Percentiles rank a stretch among this genome's conserved stretches.
Evolutionary conservation across 768 basidiomycete species (phyloP).

Genomic region (Amyloporia xantha): DNA sequence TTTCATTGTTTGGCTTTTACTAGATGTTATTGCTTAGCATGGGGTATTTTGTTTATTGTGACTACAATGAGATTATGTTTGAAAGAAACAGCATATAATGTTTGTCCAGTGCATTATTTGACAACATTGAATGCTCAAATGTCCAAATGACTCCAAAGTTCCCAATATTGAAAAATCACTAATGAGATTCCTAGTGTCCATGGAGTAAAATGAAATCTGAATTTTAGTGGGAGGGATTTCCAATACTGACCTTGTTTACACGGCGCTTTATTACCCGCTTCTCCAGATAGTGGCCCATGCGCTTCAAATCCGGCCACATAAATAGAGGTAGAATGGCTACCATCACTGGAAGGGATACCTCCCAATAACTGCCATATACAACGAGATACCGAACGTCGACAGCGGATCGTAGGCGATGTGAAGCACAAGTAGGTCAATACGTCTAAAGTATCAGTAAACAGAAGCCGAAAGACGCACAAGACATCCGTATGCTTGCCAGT

Average conservation of each 20-base stretch:
- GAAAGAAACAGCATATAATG: too few species aligned
- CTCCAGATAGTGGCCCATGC: slow-evolving; percentile 3
- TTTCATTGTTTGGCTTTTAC: background rate
- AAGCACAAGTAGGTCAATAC: background rate
- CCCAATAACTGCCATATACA: slow-evolving; percentile 46
- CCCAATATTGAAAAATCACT: too few species aligned
- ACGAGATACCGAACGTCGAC: background rate
- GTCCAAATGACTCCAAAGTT: too few species aligned
- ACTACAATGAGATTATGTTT: too few species aligned
- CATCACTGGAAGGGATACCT: slow-evolving; percentile 51
- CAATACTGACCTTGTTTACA: background rate
- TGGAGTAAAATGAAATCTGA: too few species aligned
- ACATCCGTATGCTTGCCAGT: slow-evolving; percentile 34
- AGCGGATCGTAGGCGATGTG: too few species aligned
- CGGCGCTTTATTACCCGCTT: slow-evolving; percentile 2
- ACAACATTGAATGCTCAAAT: too few species aligned
- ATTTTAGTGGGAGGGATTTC: too few species aligned
- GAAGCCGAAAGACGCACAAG: slow-evolving; percentile 29
- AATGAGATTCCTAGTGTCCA: too few species aligned
- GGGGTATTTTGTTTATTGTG: too few species aligned
- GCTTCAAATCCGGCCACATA: slow-evolving; percentile 29
- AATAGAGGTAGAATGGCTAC: slow-evolving; percentile 43
- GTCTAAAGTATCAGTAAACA: slow-evolving; percentile 4
- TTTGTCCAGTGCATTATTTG: too few species aligned
- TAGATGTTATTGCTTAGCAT: background rate